Base-by-base conservation (phyloP, 768 basidiomycete genomes). In the Kondoa subrosea region DNA sequence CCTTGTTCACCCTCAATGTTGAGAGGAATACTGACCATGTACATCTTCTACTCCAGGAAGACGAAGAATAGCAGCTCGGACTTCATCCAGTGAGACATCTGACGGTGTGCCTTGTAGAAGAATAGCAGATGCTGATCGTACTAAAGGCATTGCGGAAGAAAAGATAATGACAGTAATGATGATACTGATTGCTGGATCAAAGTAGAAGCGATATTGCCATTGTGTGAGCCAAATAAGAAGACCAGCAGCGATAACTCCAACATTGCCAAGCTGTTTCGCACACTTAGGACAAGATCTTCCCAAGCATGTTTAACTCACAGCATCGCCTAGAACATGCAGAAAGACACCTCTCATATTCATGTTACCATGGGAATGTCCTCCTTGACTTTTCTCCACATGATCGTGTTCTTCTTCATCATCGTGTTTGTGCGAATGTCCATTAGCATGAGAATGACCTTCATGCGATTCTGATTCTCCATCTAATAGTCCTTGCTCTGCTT, bases 261-360 rank as follows among this genome's bases (percentile, higher is more conserved):
- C 88, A 77, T 99, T 97, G 63, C 95, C 95, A 29, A 99, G 82
- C 66, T 78, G 63, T 34, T 34, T 0, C 32, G 16, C 21, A 16
- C 62, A 3, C 25, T 16, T 59, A 69, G 25, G 68, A 61, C 64
- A 62, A 29, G 16, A 30, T 25, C 2, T 62, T 25, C 17, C 12
- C 26, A 15, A 12, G 56, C 1, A 15, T 8, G 58, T 56, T 56
- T 25, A 15, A 76, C 78, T 72, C 66, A 78, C 76, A 15, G 93
- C 93, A 79, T 99, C 93, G 34, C 93, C 93, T 58, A 99, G 77
- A 50, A 97, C 95, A 77, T 99, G 95, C 31, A 99, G 78, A 33
- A 97, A 80, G 1, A 99, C 81, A 32, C 91, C 95, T n/a, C 81
- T 87, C 92, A 97, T 96, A 78, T 97, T 99, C 95, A 99, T 97